A percentile compares a stretch with the other conserved stretches of the same genome.
These are phyloP conservation scores for Kwoniella mangroviensis DNA, from an alignment of 768 basidiomycete genomes.

Conservation along the genomic window DNA sequence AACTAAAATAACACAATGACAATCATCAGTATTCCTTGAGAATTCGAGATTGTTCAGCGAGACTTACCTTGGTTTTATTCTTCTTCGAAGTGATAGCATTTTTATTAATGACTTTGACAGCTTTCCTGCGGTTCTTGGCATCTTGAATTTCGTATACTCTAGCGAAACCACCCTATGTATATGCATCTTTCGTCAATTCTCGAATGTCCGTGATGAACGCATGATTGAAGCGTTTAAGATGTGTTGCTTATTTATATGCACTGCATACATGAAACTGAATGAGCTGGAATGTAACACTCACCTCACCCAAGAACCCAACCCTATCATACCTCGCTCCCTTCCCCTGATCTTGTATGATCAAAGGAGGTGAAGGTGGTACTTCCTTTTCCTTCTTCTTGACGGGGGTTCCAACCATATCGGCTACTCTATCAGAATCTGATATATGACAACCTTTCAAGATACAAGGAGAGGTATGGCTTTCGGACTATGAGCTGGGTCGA, in stretches of 20 bases:
- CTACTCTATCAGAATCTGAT: too few species aligned
- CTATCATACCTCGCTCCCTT: conserved; percentile 63
- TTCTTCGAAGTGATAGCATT: conserved; percentile 90
- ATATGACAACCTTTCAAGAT: too few species aligned
- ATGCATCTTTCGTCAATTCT: too few species aligned
- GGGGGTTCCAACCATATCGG: conserved; percentile 6
- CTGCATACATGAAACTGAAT: too few species aligned
- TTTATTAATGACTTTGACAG: conserved; percentile 96
- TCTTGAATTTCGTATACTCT: conserved; percentile 95
- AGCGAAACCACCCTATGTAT: conserved; percentile 81
- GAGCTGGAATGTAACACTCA: conserved; percentile 57
- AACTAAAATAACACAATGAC: conserved; percentile 63
- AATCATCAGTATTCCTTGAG: neutral
- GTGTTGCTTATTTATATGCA: neutral
- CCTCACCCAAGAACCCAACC: conserved; percentile 88
- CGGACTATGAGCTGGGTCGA: too few species aligned
- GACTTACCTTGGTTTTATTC: conserved; percentile 87
- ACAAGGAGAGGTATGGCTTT: too few species aligned
- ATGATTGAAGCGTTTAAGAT: neutral
- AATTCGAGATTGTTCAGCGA: too few species aligned
- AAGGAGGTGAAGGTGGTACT: conserved; percentile 46
- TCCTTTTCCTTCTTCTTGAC: conserved; percentile 40
- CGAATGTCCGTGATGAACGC: too few species aligned
- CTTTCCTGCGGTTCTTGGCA: conserved; percentile 66
- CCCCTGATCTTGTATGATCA: conserved; percentile 39